phyloP scores from a whole-genome alignment of 192 early-diverging fungal species.

The Chytriomyces confervae region DNA sequence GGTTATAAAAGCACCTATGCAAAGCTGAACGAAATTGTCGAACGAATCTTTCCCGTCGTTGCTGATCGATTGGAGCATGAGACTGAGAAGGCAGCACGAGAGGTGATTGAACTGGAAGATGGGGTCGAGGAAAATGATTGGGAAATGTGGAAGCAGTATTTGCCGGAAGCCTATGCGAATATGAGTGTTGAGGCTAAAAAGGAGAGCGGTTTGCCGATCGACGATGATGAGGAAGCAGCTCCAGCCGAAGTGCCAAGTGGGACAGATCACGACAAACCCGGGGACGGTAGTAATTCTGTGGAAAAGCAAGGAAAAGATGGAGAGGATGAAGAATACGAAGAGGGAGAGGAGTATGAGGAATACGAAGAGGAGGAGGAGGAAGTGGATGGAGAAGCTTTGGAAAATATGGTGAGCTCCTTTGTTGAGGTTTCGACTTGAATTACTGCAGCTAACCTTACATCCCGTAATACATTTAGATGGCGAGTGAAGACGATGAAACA shows the following conservation, averaged over 20 bases:
- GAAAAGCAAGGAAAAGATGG: conserved; percentile 39
- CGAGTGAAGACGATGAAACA: conserved; percentile 30
- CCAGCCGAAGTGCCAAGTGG: not conserved
- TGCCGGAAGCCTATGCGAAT: conserved; percentile 23
- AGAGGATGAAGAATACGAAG: conserved; percentile 46
- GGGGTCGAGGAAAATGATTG: conserved; percentile 12
- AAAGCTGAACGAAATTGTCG: conserved; percentile 90
- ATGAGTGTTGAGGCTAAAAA: conserved; percentile 26
- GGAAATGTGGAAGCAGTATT: conserved; percentile 24
- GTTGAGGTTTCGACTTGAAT: not conserved
- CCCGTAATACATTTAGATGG: not conserved
- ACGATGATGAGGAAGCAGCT: conserved; percentile 13
- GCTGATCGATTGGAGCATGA: conserved; percentile 5
- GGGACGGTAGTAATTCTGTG: conserved; percentile 30
- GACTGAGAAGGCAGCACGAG: not conserved
- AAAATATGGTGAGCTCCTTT: not conserved
- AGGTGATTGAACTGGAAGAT: not conserved
- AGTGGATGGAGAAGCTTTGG: not conserved
- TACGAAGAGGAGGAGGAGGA: conserved; percentile 46
- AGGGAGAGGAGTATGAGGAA: conserved; percentile 48
- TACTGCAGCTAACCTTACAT: not conserved
- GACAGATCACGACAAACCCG: conserved; percentile 2
- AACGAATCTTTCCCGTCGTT: conserved; percentile 85
- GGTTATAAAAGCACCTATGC: conserved; percentile 76
- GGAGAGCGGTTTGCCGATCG: conserved; percentile 39